A percentile compares a stretch with the other conserved stretches of the same genome.
phyloP scores from a whole-genome alignment of 192 early-diverging fungal species.

The Coemansia sp. region DNA sequence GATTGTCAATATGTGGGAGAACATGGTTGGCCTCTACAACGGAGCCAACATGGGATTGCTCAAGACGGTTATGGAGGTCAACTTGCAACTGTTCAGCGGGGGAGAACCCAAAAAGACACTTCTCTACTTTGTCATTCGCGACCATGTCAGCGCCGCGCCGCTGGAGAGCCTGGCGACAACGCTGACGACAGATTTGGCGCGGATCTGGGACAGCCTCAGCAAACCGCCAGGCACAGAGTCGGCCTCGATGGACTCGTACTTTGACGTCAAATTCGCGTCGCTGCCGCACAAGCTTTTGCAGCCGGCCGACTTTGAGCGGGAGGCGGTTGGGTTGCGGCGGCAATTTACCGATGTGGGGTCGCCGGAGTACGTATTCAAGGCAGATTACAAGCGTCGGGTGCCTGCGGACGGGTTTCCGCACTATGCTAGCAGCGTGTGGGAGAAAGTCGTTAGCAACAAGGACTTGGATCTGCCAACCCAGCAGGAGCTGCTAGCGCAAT shows the following conservation, averaged over 20 bases:
- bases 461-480: slow-evolving; percentile 98
- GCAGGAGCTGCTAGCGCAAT: slow-evolving; percentile 96
- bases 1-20: slow-evolving; percentile 98
- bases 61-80: slow-evolving; percentile 98
- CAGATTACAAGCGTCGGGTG: slow-evolving; percentile 84
- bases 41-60: slow-evolving; percentile 98
- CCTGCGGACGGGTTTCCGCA: slow-evolving; percentile 94
- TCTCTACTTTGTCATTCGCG: slow-evolving; percentile 94
- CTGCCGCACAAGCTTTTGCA: slow-evolving; percentile 89
- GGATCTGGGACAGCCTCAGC: slow-evolving; percentile 85
- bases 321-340: slow-evolving; percentile 61
- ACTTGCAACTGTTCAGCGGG: slow-evolving; percentile 90
- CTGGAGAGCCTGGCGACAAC: slow-evolving; percentile 76
- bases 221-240: slow-evolving; percentile 85
- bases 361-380: slow-evolving; percentile 79
- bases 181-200: slow-evolving; percentile 77
- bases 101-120: slow-evolving; percentile 85
- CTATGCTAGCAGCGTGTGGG: slow-evolving; percentile 94
- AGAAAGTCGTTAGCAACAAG: slow-evolving; percentile 90
- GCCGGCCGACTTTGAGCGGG: slow-evolving; percentile 78
- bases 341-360: slow-evolving; percentile 72
- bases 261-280: slow-evolving; percentile 86
- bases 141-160: slow-evolving; percentile 87
- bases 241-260: slow-evolving; percentile 78
- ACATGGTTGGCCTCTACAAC: slow-evolving; percentile 96